Evolutionary conservation across 345 rosid species (phyloP), one percentile per base, ranked within the genome.

Genomic region (Stellera chamaejasme): DNA sequence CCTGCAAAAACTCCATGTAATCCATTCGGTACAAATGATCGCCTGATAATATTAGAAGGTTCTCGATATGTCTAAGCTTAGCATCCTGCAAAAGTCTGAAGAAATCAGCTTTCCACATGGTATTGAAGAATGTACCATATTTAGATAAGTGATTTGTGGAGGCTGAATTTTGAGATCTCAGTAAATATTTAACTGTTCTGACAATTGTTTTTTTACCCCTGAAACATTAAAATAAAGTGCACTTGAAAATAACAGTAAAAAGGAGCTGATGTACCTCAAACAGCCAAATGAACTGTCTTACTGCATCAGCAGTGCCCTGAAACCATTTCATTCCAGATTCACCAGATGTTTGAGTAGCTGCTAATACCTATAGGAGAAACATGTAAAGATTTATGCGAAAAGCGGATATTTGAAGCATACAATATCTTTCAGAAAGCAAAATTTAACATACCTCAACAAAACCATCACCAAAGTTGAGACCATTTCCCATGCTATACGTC

Each of bases 261-360:
- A 60, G 44, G 52, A 12, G 48, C 50, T 58, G 43, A 10, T 63
- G 60, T 71, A 84, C 97, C 88, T 90, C 93, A 63, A 90, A 79
- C 48, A 90, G 55, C 97, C 96, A 87, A 11, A 75, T 55, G 60
- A 87, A 90, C 53, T 82, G 90, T 71, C 96, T 82, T 27, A 87
- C 93, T 56, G 96, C 96, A 76, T 90, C 97, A 27, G 96, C 96
- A 62, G 97, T 90, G 47, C 97, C 97, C 74, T 87, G 93, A 69
- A 90, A 90, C 97, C 96, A 90, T 67, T 72, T 84, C 65, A 80
- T 82, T 63, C 95, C 97, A 0, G 82, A 72, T 69, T 82, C 88
- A 10, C 97, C 95, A 2, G 84, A 77, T 53, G 97, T 90, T 76
- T 90, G 93, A 48, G 95, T 90, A 44, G 97, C 95, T 32, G 97